Conservation (phyloP, 495 filamentous ascomycete species). For the Neurospora sublineolata region DNA sequence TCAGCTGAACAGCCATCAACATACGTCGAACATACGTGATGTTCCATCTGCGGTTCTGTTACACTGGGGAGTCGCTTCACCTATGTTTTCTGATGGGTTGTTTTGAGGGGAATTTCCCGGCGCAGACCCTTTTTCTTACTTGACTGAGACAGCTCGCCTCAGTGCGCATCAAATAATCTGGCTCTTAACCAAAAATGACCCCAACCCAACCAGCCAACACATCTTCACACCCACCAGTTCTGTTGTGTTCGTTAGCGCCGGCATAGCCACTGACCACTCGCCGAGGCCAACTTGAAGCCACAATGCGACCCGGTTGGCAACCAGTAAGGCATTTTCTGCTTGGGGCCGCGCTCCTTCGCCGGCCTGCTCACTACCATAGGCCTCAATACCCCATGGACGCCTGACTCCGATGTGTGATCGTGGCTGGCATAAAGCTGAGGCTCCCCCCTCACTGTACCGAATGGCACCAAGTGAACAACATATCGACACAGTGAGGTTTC, state of each 20-base stretch:
- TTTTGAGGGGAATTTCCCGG: background rate
- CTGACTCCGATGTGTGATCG: background rate
- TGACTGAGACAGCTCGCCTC: background rate
- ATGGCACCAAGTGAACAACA: background rate
- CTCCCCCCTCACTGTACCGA: background rate
- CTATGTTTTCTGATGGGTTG: background rate
- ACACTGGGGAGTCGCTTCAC: background rate
- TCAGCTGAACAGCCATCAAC: background rate
- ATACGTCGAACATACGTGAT: background rate
- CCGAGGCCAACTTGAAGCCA: background rate
- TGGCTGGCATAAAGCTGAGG: background rate
- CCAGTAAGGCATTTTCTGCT: background rate
- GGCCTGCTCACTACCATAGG: background rate
- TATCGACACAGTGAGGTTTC: background rate
- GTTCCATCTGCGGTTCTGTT: background rate
- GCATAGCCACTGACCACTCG: background rate
- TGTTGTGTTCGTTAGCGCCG: background rate
- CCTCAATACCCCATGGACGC: background rate
- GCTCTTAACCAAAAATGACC: background rate
- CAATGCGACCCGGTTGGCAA: background rate
- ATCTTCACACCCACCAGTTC: background rate
- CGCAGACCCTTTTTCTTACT: background rate
- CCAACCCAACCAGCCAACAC: background rate
- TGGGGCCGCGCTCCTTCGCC: background rate
- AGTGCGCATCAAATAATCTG: background rate